Evolutionary conservation across 345 rosid species (phyloP).

Genomic region (Carallia brachiata): DNA sequence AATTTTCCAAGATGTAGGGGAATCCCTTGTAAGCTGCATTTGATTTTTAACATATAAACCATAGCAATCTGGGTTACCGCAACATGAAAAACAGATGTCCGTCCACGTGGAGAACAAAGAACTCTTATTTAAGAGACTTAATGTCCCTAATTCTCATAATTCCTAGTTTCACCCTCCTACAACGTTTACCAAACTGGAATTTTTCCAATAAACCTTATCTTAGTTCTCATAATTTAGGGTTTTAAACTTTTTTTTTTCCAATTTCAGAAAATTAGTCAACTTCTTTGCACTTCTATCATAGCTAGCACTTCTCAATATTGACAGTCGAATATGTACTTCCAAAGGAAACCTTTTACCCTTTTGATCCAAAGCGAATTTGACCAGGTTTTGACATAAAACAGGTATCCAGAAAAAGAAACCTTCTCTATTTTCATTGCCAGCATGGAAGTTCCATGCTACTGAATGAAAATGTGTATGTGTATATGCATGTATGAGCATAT

Average conservation of each 20-base stretch:
- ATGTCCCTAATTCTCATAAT: not conserved
- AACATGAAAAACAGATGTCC: not conserved
- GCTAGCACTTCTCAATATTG: not conserved
- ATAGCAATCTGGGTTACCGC: slow-evolving; percentile 12
- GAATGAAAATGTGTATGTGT: too few relatives aligned
- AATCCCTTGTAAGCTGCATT: slow-evolving; percentile 57
- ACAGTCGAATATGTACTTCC: not conserved
- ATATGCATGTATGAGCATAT: too few relatives aligned
- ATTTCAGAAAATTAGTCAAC: not conserved
- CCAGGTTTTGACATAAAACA: not conserved
- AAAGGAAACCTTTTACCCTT: not conserved
- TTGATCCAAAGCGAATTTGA: not conserved
- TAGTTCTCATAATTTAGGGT: not conserved
- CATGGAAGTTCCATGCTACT: not conserved
- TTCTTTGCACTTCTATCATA: not conserved
- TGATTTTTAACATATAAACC: slow-evolving; percentile 20
- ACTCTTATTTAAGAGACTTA: not conserved
- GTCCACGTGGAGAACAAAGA: not conserved
- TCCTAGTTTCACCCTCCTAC: not conserved
- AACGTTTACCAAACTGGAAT: not conserved
- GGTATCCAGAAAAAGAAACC: not conserved
- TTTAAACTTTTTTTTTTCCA: not conserved
- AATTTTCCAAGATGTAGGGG: slow-evolving; percentile 73
- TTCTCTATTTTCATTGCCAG: not conserved
- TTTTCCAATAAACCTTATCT: not conserved